Evolutionary conservation across 2,329 filamentous ascomycete genomes (phyloP), one percentile per base, ranked within the genome.

Genomic region (Plectosphaerella sp.): DNA sequence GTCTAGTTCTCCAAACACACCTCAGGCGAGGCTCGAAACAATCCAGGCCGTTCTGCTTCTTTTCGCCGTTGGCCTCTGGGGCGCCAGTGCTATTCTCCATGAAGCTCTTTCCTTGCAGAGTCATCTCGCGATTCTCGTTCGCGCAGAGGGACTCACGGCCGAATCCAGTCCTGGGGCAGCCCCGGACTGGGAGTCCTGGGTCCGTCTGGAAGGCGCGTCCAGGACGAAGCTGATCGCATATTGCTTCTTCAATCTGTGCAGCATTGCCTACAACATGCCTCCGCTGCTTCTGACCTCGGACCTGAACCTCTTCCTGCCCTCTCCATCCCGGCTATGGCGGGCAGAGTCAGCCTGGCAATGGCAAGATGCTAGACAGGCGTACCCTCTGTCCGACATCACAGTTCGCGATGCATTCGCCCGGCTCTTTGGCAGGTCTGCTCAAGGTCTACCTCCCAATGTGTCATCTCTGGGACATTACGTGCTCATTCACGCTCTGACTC

Each of bases 401-500:
- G 69, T 85, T 3, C 79, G 81, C 53, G 79, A 85, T 36, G 78
- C 80, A 1, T 77, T 86, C 47, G 73, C 74, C 5, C 70, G 77
- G 41, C 68, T 86, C 0, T 73, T 86, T 36, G 73, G 78, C 24
- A 75, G 82, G 36, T 68, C 73, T 3, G 69, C 72, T 1, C 74
- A 79, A 55, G 72, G 70, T 0, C 70, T 78, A 1, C 75, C 76
- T 1, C 67, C 73, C 1, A 74, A 76, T 45, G 71, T 82, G 52
- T 82, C 80, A 0, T 82, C 83, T 0, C 67, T 88, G 7, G 87
- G 86, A 1, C 87, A 87, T 59, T 89, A 90, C 57, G 79, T 88
- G 8, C 72, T 91, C 35, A 86, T 90, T 3, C 86, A 89, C 60
- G 86, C 85, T 4, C 65, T 91, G 22, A 78, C 89, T 11, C 87